Percentiles rank a stretch among this genome's conserved stretches.
Evolutionary conservation across 371 early-diverging fungal species (phyloP).

Genomic region (Syncephalastrum monosporum): DNA sequence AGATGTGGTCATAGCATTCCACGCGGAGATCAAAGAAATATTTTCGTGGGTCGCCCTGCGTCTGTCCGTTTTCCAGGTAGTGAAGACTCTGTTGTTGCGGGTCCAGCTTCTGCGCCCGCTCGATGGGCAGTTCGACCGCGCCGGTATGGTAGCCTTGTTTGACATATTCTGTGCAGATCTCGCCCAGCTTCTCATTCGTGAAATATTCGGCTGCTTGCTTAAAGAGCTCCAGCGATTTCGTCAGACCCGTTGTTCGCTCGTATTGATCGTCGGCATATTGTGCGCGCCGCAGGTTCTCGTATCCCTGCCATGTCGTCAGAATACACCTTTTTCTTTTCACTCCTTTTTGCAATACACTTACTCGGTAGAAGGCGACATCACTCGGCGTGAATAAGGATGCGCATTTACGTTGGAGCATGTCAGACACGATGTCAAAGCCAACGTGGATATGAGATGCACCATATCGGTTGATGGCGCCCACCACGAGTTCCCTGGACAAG

Average conservation of each 20-base stretch:
- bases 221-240: slow-evolving; percentile 62
- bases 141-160: slow-evolving; percentile 54
- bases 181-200: slow-evolving; percentile 54
- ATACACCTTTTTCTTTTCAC: neutral
- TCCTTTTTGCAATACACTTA: slow-evolving; percentile 12
- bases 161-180: slow-evolving; percentile 58
- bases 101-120: slow-evolving; percentile 67
- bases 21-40: slow-evolving; percentile 36
- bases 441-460: slow-evolving; percentile 24
- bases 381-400: slow-evolving; percentile 68
- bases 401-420: slow-evolving; percentile 63
- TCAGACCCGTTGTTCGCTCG: slow-evolving; percentile 47
- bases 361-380: slow-evolving; percentile 79
- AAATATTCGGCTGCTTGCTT: slow-evolving; percentile 37
- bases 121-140: slow-evolving; percentile 67
- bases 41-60: slow-evolving; percentile 29
- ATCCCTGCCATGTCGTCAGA: slow-evolving; percentile 31
- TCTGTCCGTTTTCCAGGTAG: slow-evolving; percentile 40
- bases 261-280: slow-evolving; percentile 38
- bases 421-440: slow-evolving; percentile 45
- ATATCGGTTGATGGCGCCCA: slow-evolving; percentile 71
- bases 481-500: slow-evolving; percentile 65
- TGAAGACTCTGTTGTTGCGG: slow-evolving; percentile 54
- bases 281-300: slow-evolving; percentile 58
- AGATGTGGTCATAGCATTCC: slow-evolving; percentile 46